These are phyloP conservation scores for Diaporthe sp. DNA, from an alignment of 2,329 filamentous ascomycete genomes.

Conservation along the genomic window DNA sequence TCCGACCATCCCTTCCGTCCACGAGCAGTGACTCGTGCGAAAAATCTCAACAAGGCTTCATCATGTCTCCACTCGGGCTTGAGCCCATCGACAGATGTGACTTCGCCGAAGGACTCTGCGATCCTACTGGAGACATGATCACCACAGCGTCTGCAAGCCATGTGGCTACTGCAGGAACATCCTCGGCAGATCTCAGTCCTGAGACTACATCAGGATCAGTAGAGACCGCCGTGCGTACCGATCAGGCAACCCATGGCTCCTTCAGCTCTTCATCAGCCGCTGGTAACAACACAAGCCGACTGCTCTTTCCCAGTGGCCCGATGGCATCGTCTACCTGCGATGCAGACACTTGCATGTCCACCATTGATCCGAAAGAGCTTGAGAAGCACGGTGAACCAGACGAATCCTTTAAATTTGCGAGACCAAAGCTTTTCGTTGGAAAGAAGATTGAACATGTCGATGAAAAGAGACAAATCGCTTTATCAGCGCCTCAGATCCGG, in stretches of 20 bases:
- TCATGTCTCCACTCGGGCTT: not conserved
- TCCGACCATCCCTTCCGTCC: slow-evolving; percentile 41
- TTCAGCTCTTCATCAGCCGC: not conserved
- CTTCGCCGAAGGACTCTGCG: slow-evolving; percentile 3
- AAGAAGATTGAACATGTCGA: slow-evolving; percentile 38
- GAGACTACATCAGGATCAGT: not conserved
- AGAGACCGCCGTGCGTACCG: slow-evolving; percentile 2
- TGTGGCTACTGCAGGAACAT: slow-evolving; percentile 29
- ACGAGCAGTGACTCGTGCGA: slow-evolving; percentile 27
- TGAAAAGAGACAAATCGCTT: slow-evolving; percentile 34
- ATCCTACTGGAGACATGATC: not conserved
- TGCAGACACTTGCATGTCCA: not conserved
- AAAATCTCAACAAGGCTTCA: slow-evolving; percentile 36
- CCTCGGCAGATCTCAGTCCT: not conserved
- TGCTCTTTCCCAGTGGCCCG: not conserved
- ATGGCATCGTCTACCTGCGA: not conserved
- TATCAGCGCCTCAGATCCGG: slow-evolving; percentile 35
- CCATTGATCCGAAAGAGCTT: not conserved
- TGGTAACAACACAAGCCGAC: not conserved
- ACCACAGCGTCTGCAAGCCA: slow-evolving; percentile 36
- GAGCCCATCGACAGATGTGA: not conserved
- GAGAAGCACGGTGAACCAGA: not conserved
- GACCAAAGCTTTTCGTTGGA: slow-evolving; percentile 48
- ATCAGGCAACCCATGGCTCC: slow-evolving; percentile 32
- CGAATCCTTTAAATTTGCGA: slow-evolving; percentile 45